Evolutionary conservation across 495 filamentous ascomycete species (phyloP).

Genomic region (Annulohypoxylon moriforme): DNA sequence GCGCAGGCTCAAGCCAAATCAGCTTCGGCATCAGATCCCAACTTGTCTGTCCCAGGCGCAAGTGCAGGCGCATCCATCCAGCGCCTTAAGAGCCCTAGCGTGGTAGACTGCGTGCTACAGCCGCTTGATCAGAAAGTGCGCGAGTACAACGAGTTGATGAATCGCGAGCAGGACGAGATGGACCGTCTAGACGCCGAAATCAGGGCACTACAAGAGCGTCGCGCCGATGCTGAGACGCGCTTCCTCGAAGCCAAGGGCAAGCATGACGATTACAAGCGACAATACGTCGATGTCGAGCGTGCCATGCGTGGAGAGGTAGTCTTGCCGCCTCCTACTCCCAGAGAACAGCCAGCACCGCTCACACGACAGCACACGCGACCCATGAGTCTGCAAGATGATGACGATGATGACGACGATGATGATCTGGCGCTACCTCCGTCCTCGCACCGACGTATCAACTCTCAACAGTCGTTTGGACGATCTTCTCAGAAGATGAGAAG

Average conservation of each 20-base stretch:
- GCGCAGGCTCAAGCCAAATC: slow-evolving; percentile 38
- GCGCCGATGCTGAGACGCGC: slow-evolving; percentile 43
- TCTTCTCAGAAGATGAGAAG: slow-evolving; percentile 42
- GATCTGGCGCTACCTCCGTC: slow-evolving; percentile 39
- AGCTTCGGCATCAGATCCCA: slow-evolving; percentile 30
- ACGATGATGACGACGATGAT: slow-evolving; percentile 45
- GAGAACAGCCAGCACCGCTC: slow-evolving; percentile 39
- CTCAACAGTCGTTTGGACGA: slow-evolving; percentile 49
- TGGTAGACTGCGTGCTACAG: slow-evolving; percentile 48
- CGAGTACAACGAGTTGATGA: slow-evolving; percentile 46
- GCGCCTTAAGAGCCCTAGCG: slow-evolving; percentile 49
- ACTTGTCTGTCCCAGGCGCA: slow-evolving; percentile 12
- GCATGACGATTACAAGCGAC: slow-evolving; percentile 47
- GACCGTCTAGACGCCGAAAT: slow-evolving; percentile 46
- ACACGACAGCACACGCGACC: slow-evolving; percentile 41
- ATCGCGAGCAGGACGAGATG: slow-evolving; percentile 47
- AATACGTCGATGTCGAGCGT: slow-evolving; percentile 46
- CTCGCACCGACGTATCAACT: slow-evolving; percentile 45
- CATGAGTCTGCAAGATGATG: slow-evolving; percentile 46
- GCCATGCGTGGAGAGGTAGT: slow-evolving; percentile 43
- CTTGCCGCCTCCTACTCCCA: slow-evolving; percentile 30
- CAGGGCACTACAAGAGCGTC: slow-evolving; percentile 43
- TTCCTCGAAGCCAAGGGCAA: slow-evolving; percentile 49
- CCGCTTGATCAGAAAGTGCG: slow-evolving; percentile 47
- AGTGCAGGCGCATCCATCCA: slow-evolving; percentile 36